Evolutionary conservation across 345 rosid genomes (phyloP), one percentile per base, ranked within the genome.

Genomic region (Ailanthus altissimus): DNA sequence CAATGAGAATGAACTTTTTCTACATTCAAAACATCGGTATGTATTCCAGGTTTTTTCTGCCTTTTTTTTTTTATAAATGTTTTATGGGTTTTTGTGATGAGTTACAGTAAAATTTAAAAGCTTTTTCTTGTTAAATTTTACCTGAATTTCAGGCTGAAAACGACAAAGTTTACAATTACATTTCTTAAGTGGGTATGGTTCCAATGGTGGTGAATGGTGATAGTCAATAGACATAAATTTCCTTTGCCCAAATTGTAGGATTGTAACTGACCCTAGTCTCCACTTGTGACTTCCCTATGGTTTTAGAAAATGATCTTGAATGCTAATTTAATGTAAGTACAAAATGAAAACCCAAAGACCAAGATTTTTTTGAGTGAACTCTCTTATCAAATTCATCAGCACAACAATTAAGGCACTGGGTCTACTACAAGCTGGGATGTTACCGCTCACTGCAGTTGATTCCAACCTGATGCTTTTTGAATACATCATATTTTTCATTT

Each of bases 1-100:
- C n/a, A n/a, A n/a, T n/a, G n/a, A n/a, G n/a, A n/a, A n/a, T n/a
- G n/a, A n/a, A n/a, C n/a, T n/a, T n/a, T n/a, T n/a, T n/a, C n/a
- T n/a, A n/a, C n/a, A n/a, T n/a, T n/a, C n/a, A n/a, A n/a, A n/a
- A n/a, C n/a, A n/a, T n/a, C n/a, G n/a, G n/a, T n/a, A n/a, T n/a
- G n/a, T n/a, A n/a, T n/a, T n/a, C n/a, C n/a, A n/a, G n/a, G n/a
- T n/a, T n/a, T n/a, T n/a, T n/a, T n/a, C n/a, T n/a, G n/a, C n/a
- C n/a, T n/a, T n/a, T n/a, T 32, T 32, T 32, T 32, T 32, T 32
- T 32, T 32, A 1, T 32, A 32, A 8, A 38, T 53, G 62, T 32
- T 53, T n/a, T 49, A 28, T 62, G 25, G 47, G 77, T 49, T 62
- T 74, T 21, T 61, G 69, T 62, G 70, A 62, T 28, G 58, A 62